phyloP scores from a whole-genome alignment of 2,329 filamentous ascomycete genomes.

The Trichoderma semiorbis region DNA sequence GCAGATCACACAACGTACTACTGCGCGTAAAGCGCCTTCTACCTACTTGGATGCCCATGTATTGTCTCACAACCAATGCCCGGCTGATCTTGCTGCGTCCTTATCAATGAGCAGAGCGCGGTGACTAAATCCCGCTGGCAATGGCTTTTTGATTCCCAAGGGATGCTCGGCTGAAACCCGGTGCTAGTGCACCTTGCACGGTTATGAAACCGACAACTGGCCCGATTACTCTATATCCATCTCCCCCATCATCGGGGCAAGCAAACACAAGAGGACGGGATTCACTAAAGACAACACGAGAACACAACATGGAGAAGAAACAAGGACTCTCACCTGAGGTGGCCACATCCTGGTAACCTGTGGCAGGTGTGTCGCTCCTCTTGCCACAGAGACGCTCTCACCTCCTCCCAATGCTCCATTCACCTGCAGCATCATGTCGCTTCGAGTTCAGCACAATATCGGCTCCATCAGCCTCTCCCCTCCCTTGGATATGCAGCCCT shows the following conservation, averaged over 20 bases:
- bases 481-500: neutral
- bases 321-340: neutral
- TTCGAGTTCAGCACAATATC: slow-evolving; percentile 4
- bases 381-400: neutral
- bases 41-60: slow-evolving; percentile 1
- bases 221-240: neutral
- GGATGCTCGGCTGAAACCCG: slow-evolving; percentile 4
- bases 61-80: slow-evolving; percentile 6
- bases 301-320: neutral
- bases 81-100: slow-evolving; percentile 11
- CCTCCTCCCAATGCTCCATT: neutral
- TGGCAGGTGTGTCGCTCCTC: neutral
- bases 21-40: slow-evolving; percentile 5
- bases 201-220: neutral
- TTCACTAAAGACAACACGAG: neutral
- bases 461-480: neutral
- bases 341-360: neutral
- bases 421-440: neutral
- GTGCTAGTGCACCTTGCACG: neutral
- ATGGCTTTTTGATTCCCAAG: neutral
- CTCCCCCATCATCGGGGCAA: neutral
- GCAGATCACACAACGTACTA: slow-evolving; percentile 2
- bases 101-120: slow-evolving; percentile 2
- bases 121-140: slow-evolving; percentile 2
- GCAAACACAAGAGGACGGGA: neutral